A percentile compares a stretch with the other conserved stretches of the same genome.
phyloP scores from a whole-genome alignment of 352 stramenopile species.

The Phytophthora capsici region DNA sequence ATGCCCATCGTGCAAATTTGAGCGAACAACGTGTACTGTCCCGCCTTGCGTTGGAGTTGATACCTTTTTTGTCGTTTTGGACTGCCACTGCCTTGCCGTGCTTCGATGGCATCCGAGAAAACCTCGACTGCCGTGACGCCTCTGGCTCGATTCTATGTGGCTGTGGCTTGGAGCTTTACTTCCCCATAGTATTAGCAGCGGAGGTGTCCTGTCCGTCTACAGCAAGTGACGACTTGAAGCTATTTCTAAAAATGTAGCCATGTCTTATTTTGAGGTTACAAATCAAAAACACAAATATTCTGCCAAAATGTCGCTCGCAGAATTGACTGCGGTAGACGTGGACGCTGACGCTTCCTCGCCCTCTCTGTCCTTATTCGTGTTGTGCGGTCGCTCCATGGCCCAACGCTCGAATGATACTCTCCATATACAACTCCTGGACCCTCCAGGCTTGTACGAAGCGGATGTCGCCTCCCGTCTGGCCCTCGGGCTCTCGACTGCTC shows the following conservation, averaged over 20 bases:
- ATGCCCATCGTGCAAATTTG: neutral
- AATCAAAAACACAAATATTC: slow-evolving; percentile 4
- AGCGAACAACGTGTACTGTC: slow-evolving; percentile 8
- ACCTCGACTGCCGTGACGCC: slow-evolving; percentile 28
- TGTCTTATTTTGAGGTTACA: slow-evolving; percentile 18
- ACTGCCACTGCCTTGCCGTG: neutral
- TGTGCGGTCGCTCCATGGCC: slow-evolving; percentile 12
- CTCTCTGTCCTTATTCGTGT: slow-evolving; percentile 13
- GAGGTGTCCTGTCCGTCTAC: too few species aligned
- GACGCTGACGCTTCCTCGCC: neutral
- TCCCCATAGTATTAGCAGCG: slow-evolving; percentile 48
- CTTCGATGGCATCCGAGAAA: slow-evolving; percentile 21
- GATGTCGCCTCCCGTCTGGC: slow-evolving; percentile 40
- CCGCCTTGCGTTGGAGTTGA: neutral
- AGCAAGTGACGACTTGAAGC: slow-evolving; percentile 2
- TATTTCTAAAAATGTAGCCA: slow-evolving; percentile 21
- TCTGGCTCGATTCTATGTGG: slow-evolving; percentile 31
- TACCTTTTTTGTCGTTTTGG: slow-evolving; percentile 19
- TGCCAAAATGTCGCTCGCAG: slow-evolving; percentile 19
- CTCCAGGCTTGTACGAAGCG: slow-evolving; percentile 36
- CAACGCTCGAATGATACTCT: slow-evolving; percentile 13
- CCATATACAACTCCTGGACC: slow-evolving; percentile 39
- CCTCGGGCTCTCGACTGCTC: slow-evolving; percentile 55
- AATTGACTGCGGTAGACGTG: slow-evolving; percentile 3
- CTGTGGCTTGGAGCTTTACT: slow-evolving; percentile 62